phyloP scores from a whole-genome alignment of 768 basidiomycete genomes.

The Termitomyces sp. region DNA sequence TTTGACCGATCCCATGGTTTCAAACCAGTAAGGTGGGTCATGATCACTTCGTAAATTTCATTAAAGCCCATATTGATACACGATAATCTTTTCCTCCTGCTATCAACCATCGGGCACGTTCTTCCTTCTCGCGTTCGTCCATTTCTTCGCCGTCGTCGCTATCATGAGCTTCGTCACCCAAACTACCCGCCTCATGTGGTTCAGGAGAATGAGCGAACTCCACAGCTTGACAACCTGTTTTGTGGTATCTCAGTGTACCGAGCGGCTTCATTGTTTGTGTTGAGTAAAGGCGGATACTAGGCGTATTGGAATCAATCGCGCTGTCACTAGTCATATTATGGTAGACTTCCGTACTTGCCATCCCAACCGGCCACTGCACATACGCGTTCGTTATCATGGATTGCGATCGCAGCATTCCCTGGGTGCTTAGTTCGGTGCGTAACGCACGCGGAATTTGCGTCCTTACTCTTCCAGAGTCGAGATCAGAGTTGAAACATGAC shows the following conservation, averaged over 20 bases:
- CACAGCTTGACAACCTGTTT: conserved; percentile 67
- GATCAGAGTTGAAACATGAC: background rate
- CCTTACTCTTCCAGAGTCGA: background rate
- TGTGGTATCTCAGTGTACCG: conserved; percentile 82
- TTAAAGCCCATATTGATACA: conserved; percentile 68
- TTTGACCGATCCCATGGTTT: no score
- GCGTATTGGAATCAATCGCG: background rate
- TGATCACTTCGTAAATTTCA: conserved; percentile 37
- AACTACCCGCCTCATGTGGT: conserved; percentile 11
- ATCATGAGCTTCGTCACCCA: conserved; percentile 19
- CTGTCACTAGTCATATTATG: background rate
- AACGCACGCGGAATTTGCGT: conserved; percentile 4
- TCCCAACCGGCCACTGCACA: conserved; percentile 95
- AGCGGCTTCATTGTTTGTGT: conserved; percentile 77
- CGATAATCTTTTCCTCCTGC: conserved; percentile 64
- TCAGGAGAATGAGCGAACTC: conserved; percentile 50
- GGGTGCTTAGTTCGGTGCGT: conserved; percentile 63
- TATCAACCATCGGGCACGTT: conserved; percentile 56
- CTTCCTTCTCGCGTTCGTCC: conserved; percentile 35
- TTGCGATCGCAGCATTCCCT: conserved; percentile 73
- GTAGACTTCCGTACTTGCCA: conserved; percentile 54
- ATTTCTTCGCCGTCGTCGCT: conserved; percentile 49
- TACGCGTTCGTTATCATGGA: conserved; percentile 70
- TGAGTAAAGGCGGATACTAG: conserved; percentile 78
- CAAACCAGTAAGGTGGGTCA: no score